A percentile compares a stretch with the other conserved stretches of the same genome.
These are phyloP conservation scores for Calocybe cyanea DNA, from an alignment of 768 basidiomycete genomes.

Conservation along the genomic window DNA sequence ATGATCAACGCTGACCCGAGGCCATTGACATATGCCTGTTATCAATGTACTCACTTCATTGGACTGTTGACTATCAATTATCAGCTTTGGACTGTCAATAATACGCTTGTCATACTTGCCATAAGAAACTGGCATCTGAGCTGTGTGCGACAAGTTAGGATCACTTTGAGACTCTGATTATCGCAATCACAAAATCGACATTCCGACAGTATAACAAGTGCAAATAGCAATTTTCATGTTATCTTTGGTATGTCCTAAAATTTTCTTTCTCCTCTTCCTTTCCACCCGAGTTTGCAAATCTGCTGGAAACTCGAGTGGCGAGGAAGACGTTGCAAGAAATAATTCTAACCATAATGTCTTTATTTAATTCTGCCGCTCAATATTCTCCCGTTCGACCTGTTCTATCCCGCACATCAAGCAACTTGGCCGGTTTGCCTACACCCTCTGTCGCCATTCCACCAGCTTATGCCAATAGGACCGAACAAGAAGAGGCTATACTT, in stretches of 20 bases:
- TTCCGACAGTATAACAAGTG: conserved; percentile 19
- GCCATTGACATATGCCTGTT: no score
- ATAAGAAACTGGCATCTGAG: neutral
- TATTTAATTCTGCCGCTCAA: conserved; percentile 20
- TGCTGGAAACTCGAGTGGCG: conserved; percentile 39
- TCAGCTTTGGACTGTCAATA: neutral
- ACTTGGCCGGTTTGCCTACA: conserved; percentile 27
- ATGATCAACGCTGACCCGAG: neutral
- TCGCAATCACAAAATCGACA: no score
- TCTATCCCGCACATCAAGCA: conserved; percentile 43
- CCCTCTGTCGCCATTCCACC: conserved; percentile 33
- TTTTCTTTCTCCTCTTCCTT: conserved; percentile 51
- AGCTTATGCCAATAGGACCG: conserved; percentile 23
- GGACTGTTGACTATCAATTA: neutral
- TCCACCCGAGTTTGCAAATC: conserved; percentile 36
- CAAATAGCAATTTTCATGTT: conserved; percentile 34
- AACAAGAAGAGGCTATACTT: conserved; percentile 61
- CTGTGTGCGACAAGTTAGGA: neutral
- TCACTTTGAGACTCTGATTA: conserved; percentile 1
- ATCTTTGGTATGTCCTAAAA: conserved; percentile 29
- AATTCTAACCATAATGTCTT: conserved; percentile 16
- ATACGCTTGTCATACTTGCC: neutral
- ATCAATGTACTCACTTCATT: neutral
- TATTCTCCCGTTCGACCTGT: conserved; percentile 32
- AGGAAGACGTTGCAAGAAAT: conserved; percentile 35